Percentiles rank a stretch among this genome's conserved stretches.
phyloP scores from a whole-genome alignment of 768 basidiomycete genomes.

The Symmetrospora coprosmae region DNA sequence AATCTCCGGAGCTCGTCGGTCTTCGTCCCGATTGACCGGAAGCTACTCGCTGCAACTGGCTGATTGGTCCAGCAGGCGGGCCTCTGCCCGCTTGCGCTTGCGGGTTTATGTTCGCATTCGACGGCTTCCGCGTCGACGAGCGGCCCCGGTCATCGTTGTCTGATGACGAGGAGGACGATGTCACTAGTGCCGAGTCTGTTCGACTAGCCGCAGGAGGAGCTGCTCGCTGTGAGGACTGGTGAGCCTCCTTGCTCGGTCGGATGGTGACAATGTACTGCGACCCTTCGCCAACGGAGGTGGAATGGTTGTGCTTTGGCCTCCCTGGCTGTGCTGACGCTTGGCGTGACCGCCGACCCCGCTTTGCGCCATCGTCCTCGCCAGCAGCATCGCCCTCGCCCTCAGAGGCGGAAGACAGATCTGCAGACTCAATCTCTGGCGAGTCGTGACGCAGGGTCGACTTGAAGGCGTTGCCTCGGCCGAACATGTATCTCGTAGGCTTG shows the following conservation, averaged over 20 bases:
- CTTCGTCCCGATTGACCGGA: not conserved
- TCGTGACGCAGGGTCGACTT: not conserved
- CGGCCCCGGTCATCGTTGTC: too few species aligned
- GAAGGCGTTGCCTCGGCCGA: slow-evolving; percentile 10
- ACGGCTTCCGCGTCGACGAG: too few species aligned
- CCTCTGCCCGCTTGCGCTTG: not conserved
- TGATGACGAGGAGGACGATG: too few species aligned
- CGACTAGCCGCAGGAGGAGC: not conserved
- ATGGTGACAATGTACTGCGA: slow-evolving; percentile 16
- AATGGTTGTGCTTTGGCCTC: not conserved
- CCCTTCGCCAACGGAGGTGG: slow-evolving; percentile 15
- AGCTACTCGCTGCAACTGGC: not conserved
- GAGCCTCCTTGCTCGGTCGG: too few species aligned
- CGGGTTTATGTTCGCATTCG: not conserved
- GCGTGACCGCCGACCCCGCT: not conserved
- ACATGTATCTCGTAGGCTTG: slow-evolving; percentile 3
- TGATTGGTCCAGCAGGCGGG: not conserved
- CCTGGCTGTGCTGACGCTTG: not conserved
- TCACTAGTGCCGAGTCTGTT: too few species aligned
- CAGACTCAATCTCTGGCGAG: not conserved
- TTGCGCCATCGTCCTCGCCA: not conserved
- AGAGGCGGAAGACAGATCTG: too few species aligned
- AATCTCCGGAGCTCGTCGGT: not conserved
- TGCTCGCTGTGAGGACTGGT: not conserved
- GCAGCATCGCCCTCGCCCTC: too few species aligned